Evolutionary conservation across 1,139 yeast species (phyloP).

Genomic region (Pneumocystis wakefieldiae): DNA sequence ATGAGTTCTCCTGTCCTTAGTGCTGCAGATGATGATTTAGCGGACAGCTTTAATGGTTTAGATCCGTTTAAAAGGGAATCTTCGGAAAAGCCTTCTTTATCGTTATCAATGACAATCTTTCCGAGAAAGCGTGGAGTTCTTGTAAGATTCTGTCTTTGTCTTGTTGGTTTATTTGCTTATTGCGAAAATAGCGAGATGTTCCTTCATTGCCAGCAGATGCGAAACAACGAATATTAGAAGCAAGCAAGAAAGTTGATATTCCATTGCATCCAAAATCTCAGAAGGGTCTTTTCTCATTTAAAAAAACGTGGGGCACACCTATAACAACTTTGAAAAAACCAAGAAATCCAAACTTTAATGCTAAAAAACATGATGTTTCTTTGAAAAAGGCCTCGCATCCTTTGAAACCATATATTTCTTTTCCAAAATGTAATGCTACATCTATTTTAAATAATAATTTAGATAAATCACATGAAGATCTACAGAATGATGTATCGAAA

Average conservation of each 20-base stretch:
- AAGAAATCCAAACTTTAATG: background rate
- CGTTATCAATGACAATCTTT: slow-evolving; percentile 2
- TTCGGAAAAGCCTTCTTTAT: background rate
- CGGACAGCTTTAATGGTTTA: background rate
- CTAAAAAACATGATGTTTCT: background rate
- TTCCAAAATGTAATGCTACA: slow-evolving; percentile 6
- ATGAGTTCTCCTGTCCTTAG: slow-evolving; percentile 24
- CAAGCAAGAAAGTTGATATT: background rate
- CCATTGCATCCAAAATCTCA: background rate
- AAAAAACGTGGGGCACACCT: background rate
- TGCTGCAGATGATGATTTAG: background rate
- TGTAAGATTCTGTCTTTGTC: slow-evolving; percentile 15
- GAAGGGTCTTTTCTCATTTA: background rate
- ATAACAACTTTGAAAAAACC: background rate
- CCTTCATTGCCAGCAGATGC: background rate
- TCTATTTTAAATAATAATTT: background rate
- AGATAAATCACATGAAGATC: slow-evolving; percentile 8
- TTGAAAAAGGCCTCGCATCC: slow-evolving; percentile 1
- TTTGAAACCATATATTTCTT: background rate
- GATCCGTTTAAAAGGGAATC: background rate
- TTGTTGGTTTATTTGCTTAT: background rate
- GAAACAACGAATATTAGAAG: background rate
- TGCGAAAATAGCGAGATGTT: background rate
- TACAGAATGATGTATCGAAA: slow-evolving; percentile 1
- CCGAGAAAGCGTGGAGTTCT: slow-evolving; percentile 2